A percentile compares a stretch with the other conserved stretches of the same genome.
Conservation (phyloP, 31 red algal species). For the Asparagopsis taxiformis region DNA sequence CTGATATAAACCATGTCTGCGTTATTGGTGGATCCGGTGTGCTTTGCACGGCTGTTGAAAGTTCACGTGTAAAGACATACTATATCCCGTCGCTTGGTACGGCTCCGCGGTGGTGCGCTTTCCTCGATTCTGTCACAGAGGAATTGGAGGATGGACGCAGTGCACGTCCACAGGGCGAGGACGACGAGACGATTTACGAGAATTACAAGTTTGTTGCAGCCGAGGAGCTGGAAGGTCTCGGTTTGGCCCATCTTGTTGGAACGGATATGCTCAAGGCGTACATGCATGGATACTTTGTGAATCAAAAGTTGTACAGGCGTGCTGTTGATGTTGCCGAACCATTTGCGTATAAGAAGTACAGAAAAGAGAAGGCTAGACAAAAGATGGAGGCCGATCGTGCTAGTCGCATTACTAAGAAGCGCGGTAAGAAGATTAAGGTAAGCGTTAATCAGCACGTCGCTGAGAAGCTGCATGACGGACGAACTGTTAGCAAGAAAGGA, state of each 20-base stretch:
- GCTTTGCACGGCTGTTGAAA: slow-evolving; percentile 72
- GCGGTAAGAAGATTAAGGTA: slow-evolving; percentile 5
- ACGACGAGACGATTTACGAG: slow-evolving; percentile 75
- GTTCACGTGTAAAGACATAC: slow-evolving; percentile 74
- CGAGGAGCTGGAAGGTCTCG: slow-evolving; percentile 75
- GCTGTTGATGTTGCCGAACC: slow-evolving; percentile 71
- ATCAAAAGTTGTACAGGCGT: slow-evolving; percentile 81
- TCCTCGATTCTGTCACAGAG: slow-evolving; percentile 92
- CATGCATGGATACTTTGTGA: slow-evolving; percentile 96
- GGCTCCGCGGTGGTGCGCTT: slow-evolving; percentile 94
- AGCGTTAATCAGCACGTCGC: slow-evolving; percentile 47
- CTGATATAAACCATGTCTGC: slow-evolving; percentile 78
- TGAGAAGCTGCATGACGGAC: slow-evolving; percentile 15
- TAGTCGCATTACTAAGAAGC: slow-evolving; percentile 49
- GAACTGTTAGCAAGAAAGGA: slow-evolving; percentile 13
- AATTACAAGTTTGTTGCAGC: slow-evolving; percentile 91
- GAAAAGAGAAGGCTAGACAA: slow-evolving; percentile 70
- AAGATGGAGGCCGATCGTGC: slow-evolving; percentile 67
- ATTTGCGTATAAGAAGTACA: slow-evolving; percentile 92
- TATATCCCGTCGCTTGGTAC: slow-evolving; percentile 88
- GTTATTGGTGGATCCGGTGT: slow-evolving; percentile 74
- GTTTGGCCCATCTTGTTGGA: slow-evolving; percentile 66
- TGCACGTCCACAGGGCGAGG: too few relatives aligned
- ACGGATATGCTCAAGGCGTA: slow-evolving; percentile 73
- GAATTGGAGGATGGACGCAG: slow-evolving; percentile 79